Evolutionary conservation across 495 filamentous ascomycete genomes (phyloP).

Genomic region (Penicillium paradoxum): DNA sequence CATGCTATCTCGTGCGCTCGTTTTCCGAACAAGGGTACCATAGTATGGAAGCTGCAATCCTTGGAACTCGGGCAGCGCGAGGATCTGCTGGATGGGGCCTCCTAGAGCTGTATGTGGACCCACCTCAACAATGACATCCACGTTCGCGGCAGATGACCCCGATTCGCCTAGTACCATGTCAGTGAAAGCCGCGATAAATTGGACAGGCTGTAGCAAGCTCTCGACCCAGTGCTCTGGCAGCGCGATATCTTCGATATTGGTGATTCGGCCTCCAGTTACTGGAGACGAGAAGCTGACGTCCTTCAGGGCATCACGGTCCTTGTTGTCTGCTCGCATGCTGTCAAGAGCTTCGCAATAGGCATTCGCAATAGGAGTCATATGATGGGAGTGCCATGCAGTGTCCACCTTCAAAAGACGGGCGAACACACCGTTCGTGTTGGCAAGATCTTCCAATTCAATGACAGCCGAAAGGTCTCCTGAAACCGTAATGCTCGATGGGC

Average conservation of each 20-base stretch:
- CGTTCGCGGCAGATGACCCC: not conserved
- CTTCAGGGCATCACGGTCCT: too few species aligned
- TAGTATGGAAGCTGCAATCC: too few species aligned
- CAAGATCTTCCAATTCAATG: not conserved
- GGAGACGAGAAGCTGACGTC: not conserved
- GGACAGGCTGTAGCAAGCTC: conserved; percentile 25
- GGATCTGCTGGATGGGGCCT: not conserved
- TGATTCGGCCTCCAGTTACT: not conserved
- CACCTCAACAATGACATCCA: not conserved
- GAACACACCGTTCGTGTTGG: conserved; percentile 19
- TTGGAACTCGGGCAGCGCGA: too few species aligned
- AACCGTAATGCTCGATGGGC: conserved; percentile 39
- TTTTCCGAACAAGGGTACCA: too few species aligned
- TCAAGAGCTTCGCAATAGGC: not conserved
- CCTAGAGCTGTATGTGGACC: not conserved
- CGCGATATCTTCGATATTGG: not conserved
- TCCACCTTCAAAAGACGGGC: not conserved
- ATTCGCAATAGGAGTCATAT: not conserved
- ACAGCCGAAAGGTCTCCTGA: conserved; percentile 18
- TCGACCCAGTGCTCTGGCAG: conserved; percentile 26
- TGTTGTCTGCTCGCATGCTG: too few species aligned
- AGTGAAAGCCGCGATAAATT: conserved; percentile 25
- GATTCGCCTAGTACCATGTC: conserved; percentile 3
- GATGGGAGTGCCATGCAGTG: not conserved
- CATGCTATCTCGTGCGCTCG: not conserved